Evolutionary conservation across 2,329 filamentous ascomycete species (phyloP), one percentile per base, ranked within the genome.

Genomic region (Didymella sp.): DNA sequence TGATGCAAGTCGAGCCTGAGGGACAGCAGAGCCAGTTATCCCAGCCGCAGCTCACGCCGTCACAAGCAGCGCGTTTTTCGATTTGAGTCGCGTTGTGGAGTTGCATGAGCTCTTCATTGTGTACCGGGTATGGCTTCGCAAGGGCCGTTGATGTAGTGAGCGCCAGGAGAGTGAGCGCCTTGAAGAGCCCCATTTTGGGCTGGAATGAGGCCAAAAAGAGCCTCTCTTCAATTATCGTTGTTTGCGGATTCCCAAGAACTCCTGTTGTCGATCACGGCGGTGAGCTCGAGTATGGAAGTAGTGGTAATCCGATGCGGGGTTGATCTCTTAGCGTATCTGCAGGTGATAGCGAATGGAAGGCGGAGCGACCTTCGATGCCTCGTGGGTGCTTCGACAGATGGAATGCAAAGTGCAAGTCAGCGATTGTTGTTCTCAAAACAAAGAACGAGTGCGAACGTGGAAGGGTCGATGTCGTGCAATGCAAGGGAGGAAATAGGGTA

Each of bases 141-240:
- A 59, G 84, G 79, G 64, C 89, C 84, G 69, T 82, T 83, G 63
- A 78, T 13, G 77, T 82, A 40, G 77, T 76, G 47, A 74, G 61
- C 51, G 64, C 68, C 56, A 71, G 37, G 79, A 88, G 66, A 91
- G 68, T 85, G 90, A 61, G 94, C 96, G 79, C 76, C 95, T 52
- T 58, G 57, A 71, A 64, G 28, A 69, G 58, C 55, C 70, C 63
- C 72, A 75, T 73, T 41, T 40, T 58, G 56, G 60, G 57, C 37
- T 50, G 31, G 15, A 42, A 6, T 44, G 41, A 49, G 45, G 22
- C 38, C 44, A 12, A 22, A 44, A 21, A 37, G 33, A 27, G 25
- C 51, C 45, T 55, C 3, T 44, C 15, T 21, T 11, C 5, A 25
- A 22, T 21, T n/a, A 31, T 11, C 28, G 47, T 42, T 17, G 45